Base-by-base conservation (phyloP, 305 asterid genomes). In the Fraxinus floribunda region DNA sequence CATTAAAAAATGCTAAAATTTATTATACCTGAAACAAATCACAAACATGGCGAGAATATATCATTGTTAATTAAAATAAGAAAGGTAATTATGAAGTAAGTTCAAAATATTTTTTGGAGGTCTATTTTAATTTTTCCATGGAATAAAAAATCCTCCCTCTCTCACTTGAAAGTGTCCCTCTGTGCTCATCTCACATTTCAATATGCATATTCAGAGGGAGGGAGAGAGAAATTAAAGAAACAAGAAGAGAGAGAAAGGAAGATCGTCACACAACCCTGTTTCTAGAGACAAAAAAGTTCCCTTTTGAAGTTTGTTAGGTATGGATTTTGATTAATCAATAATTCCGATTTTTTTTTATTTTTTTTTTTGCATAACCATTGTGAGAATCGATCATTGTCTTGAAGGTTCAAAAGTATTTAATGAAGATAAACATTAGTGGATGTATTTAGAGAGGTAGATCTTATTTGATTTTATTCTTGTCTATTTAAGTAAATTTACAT, bases 161-260 rank as follows among this genome's bases (percentile, higher is more conserved):
- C 55, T 39, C 46, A 9, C 32, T 80, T 86, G 86, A 91, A 89
- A 88, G 93, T 84, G 94, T 87, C 88, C 85, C 89, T 85, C 97
- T 97, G 95, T 85, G 97, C 91, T 93, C 89, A 86, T 88, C 94
- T 93, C 97, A 92, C 90, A 94, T 92, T 87, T 82, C 73, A 82
- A 90, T 86, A 88, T 88, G 81, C 82, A 84, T 57, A 80, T 81
- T 75, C 77, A 41, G 55, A 2, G 52, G 4, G 52, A 10, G 52
- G 52, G 52, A 9, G 52, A 10, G 79, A 79, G 84, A 57, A 72
- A 73, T 68, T 72, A 81, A 81, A 20, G 81, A 73, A 16, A 82
- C 20, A 26, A 24, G 24, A 70, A 5, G 11, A 74, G 77, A 80
- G 85, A 80, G 81, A 84, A 20, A 8, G 32, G 73, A 24, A 24